Evolutionary conservation across 2,329 filamentous ascomycete genomes (phyloP), one percentile per base, ranked within the genome.

Genomic region (Cordyceps tenuipes): DNA sequence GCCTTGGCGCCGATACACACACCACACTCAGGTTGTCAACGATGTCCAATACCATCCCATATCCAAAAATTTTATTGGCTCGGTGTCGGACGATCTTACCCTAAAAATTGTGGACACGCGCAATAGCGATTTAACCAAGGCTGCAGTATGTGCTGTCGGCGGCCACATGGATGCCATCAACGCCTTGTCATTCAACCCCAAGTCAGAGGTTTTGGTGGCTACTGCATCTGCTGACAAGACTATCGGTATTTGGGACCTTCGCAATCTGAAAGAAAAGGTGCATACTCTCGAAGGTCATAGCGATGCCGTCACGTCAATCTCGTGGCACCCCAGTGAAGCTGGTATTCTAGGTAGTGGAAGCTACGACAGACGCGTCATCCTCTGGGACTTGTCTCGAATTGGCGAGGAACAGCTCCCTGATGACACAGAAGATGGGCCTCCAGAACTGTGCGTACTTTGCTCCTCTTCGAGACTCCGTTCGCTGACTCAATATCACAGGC

Each of bases 201-300:
- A 87, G 36, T 89, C 88, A n/a, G 93, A 99, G 70, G 90, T 89
- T 41, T 82, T 96, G 43, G 81, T 99, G 44, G 94, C 92, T 10
- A 97, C 94, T 0, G 94, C 91, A 2, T 97, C 93, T 31, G 91
- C 90, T 0, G 94, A 99, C 72, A 96, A 96, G 77, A 94, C 91
- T 0, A 90, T 99, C 63, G 93, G 89, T 12, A 82, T 99, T 60
- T 99, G 94, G 91, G 94, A 99, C 76, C 76, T 99, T 62, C 87
- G 94, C 64, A 95, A 96, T 69, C 82, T 96, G 61, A 92, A 91
- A 71, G 84, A 89, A 65, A 96, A 93, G 75, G 82, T 97, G 3
- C 93, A 99, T 77, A 88, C 88, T 0, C 82, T 97, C 3, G 90
- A 96, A 70, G 90, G 90, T 51, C 94, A 99, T 74, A 85, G 82